phyloP scores from a whole-genome alignment of 305 asterid species.

The Coffea humblotiana region DNA sequence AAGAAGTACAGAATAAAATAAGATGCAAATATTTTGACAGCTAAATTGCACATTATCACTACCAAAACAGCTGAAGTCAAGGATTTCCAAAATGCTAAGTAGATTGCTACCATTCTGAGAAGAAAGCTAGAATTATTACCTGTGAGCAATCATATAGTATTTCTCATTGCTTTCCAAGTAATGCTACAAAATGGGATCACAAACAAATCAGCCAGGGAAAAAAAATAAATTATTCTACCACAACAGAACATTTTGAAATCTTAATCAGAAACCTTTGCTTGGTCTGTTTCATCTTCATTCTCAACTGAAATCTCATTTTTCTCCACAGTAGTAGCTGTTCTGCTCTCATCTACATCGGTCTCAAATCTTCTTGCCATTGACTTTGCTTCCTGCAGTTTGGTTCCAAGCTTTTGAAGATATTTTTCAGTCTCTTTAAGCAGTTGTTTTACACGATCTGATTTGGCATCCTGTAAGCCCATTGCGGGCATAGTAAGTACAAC shows the following conservation, averaged over 20 bases:
- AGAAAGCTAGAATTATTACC: constrained; percentile 45
- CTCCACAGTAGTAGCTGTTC: constrained; percentile 46
- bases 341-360: constrained; percentile 63
- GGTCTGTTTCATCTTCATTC: constrained; percentile 88
- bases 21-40: not conserved
- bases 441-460: constrained; percentile 91
- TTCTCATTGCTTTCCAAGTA: constrained; percentile 99
- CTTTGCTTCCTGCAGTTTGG: constrained; percentile 91
- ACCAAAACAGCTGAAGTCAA: not conserved
- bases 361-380: constrained; percentile 65
- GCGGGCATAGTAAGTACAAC: constrained; percentile 24
- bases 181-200: constrained; percentile 65
- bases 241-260: constrained; percentile 22
- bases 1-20: not conserved
- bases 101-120: not conserved
- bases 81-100: not conserved
- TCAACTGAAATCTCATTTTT: constrained; percentile 59
- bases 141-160: constrained; percentile 97
- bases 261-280: constrained; percentile 72
- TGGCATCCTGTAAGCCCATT: constrained; percentile 73
- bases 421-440: constrained; percentile 96
- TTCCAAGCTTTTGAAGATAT: constrained; percentile 90
- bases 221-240: constrained; percentile 1
- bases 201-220: constrained; percentile 22
- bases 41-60: not conserved